These are phyloP conservation scores for Linnemannia exigua DNA, from an alignment of 192 early-diverging fungal genomes.

Conservation along the genomic window DNA sequence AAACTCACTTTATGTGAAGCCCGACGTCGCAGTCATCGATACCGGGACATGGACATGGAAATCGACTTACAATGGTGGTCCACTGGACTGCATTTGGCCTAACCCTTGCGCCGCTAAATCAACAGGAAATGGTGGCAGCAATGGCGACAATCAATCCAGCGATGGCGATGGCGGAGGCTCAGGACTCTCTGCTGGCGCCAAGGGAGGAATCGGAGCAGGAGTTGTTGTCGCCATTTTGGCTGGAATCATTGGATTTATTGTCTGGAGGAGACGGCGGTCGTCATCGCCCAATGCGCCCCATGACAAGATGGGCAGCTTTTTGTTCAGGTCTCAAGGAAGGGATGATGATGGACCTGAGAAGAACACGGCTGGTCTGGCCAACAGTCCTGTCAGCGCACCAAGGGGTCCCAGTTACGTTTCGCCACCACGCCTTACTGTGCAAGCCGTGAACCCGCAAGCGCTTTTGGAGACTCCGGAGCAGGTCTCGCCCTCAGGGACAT, in stretches of 20 bases:
- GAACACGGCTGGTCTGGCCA: neutral
- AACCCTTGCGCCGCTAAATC: neutral
- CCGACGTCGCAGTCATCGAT: slow-evolving; percentile 41
- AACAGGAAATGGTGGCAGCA: neutral
- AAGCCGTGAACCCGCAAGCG: neutral
- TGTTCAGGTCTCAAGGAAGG: neutral
- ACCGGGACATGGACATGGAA: slow-evolving; percentile 37
- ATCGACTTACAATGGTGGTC: slow-evolving; percentile 22
- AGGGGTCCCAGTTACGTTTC: neutral
- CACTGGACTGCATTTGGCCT: slow-evolving; percentile 38
- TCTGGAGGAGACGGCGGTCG: neutral
- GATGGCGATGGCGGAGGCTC: neutral
- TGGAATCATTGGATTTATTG: slow-evolving; percentile 24
- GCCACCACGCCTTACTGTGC: neutral
- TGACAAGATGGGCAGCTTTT: neutral
- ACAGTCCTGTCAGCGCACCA: neutral
- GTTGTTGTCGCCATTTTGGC: slow-evolving; percentile 22
- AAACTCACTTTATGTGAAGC: neutral
- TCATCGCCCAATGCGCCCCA: neutral
- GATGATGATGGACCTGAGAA: neutral
- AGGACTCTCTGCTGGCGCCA: slow-evolving; percentile 42
- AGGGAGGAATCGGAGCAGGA: slow-evolving; percentile 38
- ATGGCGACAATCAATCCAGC: neutral
- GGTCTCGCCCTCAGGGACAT: neutral
- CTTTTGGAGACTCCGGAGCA: neutral